These are phyloP conservation scores for Quercus mongolica DNA, from an alignment of 306 rosid genomes.

Conservation along the genomic window DNA sequence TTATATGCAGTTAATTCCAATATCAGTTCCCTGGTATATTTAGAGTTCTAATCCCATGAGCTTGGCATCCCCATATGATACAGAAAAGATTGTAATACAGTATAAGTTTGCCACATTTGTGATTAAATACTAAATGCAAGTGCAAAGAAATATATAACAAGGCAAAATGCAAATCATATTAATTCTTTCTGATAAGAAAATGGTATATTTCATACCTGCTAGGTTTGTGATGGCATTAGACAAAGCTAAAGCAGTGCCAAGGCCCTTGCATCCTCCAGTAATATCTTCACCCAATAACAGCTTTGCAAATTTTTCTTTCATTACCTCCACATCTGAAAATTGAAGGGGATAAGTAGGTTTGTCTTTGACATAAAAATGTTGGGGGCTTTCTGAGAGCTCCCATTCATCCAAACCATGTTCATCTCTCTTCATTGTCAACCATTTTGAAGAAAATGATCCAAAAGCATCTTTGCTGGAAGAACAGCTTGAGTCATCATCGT, in stretches of 20 bases:
- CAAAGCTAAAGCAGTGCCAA: conserved; percentile 68
- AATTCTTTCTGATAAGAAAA: background rate
- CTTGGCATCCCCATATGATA: background rate
- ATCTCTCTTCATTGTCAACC: conserved; percentile 57
- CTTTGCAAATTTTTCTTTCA: conserved; percentile 85
- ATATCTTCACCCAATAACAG: conserved; percentile 88
- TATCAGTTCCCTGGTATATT: background rate
- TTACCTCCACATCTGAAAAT: conserved; percentile 60
- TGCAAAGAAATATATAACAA: background rate
- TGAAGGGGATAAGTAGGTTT: conserved; percentile 47
- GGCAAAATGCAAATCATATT: background rate
- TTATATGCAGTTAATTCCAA: background rate
- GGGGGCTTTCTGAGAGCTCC: conserved; percentile 63
- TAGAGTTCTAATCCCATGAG: background rate
- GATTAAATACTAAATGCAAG: background rate
- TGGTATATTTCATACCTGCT: conserved; percentile 47
- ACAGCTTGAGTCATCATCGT: conserved; percentile 71
- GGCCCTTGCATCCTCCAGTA: conserved; percentile 80
- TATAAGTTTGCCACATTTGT: background rate
- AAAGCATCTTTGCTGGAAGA: conserved; percentile 80
- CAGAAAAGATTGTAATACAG: background rate
- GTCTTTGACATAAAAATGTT: conserved; percentile 53
- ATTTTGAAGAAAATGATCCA: conserved; percentile 84
- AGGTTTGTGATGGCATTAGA: conserved; percentile 81
- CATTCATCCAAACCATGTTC: conserved; percentile 65